Evolutionary conservation across 2,329 filamentous ascomycete genomes (phyloP).

Genomic region (Monilinia polystroma): DNA sequence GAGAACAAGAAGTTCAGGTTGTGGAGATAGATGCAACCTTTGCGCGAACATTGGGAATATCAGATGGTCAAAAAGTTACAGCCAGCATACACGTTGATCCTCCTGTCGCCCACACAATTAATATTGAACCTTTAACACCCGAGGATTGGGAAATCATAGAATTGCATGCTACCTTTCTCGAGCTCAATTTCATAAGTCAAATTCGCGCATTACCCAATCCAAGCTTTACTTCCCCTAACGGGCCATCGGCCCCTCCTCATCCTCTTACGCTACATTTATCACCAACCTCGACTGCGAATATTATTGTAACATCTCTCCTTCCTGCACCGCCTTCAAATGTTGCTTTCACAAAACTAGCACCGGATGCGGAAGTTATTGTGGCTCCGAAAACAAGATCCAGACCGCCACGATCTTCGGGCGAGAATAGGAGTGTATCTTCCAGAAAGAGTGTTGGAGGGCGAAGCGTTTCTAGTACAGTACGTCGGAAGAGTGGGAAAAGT

Average conservation of each 20-base stretch:
- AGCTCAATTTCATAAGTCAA: conserved; percentile 89
- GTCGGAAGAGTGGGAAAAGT: conserved; percentile 56
- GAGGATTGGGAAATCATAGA: conserved; percentile 99
- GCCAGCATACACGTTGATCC: conserved; percentile 80
- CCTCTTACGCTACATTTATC: conserved; percentile 90
- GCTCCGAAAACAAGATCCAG: conserved; percentile 86
- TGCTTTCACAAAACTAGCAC: conserved; percentile 87
- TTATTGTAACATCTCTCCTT: conserved; percentile 79
- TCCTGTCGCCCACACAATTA: conserved; percentile 86
- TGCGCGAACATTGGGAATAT: conserved; percentile 71
- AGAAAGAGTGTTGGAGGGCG: conserved; percentile 72
- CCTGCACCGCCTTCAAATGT: conserved; percentile 66
- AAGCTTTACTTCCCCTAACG: conserved; percentile 54
- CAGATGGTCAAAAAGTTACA: conserved; percentile 77
- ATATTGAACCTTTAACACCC: conserved; percentile 92
- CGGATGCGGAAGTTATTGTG: conserved; percentile 95
- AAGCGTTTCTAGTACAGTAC: conserved; percentile 70
- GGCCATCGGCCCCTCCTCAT: conserved; percentile 60
- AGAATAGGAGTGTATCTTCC: conserved; percentile 78
- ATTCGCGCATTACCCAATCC: conserved; percentile 93
- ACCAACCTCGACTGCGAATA: conserved; percentile 91
- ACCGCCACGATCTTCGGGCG: conserved; percentile 61
- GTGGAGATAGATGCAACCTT: conserved; percentile 89
- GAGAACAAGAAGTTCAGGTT: conserved; percentile 73
- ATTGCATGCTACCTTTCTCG: conserved; percentile 90